These are phyloP conservation scores for Trypanosoma conorhini DNA, from an alignment of 208 protist genomes.

Conservation along the genomic window DNA sequence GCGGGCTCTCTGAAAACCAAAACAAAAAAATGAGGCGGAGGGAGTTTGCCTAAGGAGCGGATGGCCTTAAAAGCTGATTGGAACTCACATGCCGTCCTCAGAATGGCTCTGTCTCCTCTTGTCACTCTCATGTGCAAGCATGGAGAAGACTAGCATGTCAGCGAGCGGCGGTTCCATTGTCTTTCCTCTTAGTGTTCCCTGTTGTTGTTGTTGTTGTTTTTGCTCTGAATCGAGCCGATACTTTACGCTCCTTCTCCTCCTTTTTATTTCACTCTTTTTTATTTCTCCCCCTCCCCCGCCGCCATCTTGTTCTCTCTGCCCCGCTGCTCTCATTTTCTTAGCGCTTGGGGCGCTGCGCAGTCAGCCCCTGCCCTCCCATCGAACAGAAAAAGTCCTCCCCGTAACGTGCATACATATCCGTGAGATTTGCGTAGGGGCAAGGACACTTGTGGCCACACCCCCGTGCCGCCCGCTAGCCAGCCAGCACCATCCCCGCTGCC, in stretches of 20 bases:
- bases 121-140: background rate
- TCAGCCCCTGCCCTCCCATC: background rate
- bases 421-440: too few relatives aligned
- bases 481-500: too few relatives aligned
- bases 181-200: background rate
- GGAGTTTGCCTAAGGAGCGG: too few relatives aligned
- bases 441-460: too few relatives aligned
- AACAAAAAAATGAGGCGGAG: too few relatives aligned
- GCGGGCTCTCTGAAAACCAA: too few relatives aligned
- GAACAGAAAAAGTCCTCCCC: background rate
- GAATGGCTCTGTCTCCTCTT: background rate
- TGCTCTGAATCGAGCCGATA: background rate
- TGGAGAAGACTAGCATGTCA: background rate
- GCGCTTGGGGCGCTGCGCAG: background rate
- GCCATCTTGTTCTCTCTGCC: too few relatives aligned
- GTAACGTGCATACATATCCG: background rate
- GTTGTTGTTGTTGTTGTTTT: too few relatives aligned
- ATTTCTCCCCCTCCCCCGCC: background rate
- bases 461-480: background rate
- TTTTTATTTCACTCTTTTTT: slow-evolving; percentile 3
- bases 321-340: background rate
- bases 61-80: background rate
- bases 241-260: background rate
- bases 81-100: background rate
- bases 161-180: background rate